phyloP scores from a whole-genome alignment of 345 rosid genomes.

The Excoecaria cochinchinensis region DNA sequence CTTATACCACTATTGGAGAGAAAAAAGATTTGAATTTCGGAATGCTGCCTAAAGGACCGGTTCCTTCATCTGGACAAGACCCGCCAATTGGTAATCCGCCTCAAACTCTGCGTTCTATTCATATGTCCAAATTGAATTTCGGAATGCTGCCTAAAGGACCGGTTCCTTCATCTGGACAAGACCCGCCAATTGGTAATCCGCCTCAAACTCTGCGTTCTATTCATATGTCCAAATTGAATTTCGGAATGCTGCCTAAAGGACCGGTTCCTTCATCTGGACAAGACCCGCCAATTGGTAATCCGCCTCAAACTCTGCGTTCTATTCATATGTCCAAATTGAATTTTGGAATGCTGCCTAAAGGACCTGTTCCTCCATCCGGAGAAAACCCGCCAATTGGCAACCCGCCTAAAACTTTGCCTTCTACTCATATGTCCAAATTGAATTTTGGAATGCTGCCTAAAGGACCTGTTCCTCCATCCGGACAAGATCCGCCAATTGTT shows the following conservation, averaged over 20 bases:
- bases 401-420: too few species aligned
- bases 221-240: neutral
- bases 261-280: neutral
- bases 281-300: neutral
- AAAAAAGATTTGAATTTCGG: neutral
- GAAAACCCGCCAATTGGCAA: neutral
- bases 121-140: neutral
- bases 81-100: neutral
- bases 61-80: neutral
- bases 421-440: neutral
- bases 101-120: too few species aligned
- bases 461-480: slow-evolving; percentile 1
- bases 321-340: neutral
- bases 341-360: neutral
- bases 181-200: neutral
- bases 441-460: neutral
- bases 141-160: neutral
- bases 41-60: neutral
- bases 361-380: neutral
- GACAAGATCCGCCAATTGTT: neutral
- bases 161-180: neutral
- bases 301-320: too few species aligned
- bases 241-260: neutral
- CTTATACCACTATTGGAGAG: too few species aligned
- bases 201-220: too few species aligned